phyloP scores from a whole-genome alignment of 1,284 basidiomycete genomes.

The Malassezia caprae region DNA sequence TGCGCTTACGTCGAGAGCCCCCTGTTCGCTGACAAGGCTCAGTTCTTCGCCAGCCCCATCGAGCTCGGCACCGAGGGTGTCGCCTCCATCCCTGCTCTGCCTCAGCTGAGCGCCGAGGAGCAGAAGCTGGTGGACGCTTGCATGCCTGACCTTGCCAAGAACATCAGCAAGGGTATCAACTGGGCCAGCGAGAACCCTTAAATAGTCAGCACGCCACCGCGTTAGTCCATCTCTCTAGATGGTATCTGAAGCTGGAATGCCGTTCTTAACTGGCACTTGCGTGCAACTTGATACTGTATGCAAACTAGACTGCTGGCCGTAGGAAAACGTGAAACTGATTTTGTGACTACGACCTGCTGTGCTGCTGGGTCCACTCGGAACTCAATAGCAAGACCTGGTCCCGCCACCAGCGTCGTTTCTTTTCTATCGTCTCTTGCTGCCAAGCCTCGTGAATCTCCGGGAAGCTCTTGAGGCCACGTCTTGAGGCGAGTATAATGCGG shows the following conservation, averaged over 20 bases:
- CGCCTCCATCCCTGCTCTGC: conserved; percentile 43
- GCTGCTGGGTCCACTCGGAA: not conserved
- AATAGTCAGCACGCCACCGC: not conserved
- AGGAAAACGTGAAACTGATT: no score
- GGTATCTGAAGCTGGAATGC: not conserved
- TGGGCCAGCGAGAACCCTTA: conserved; percentile 40
- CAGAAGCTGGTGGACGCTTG: conserved; percentile 47
- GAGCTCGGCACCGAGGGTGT: conserved; percentile 45
- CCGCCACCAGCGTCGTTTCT: not conserved
- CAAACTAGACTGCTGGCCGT: no score
- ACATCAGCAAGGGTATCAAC: conserved; percentile 47
- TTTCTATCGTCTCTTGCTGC: not conserved
- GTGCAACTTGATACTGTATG: not conserved
- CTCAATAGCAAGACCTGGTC: not conserved
- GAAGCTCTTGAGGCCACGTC: not conserved
- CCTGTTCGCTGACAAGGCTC: conserved; percentile 60
- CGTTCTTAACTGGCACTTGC: no score
- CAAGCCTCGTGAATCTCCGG: not conserved
- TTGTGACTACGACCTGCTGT: not conserved
- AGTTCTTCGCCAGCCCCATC: conserved; percentile 48
- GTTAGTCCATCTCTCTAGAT: not conserved
- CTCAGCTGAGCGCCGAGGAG: conserved; percentile 42
- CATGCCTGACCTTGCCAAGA: conserved; percentile 46
- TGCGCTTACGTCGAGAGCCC: conserved; percentile 75
- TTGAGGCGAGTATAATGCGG: conserved; percentile 7